Evolutionary conservation across 2,329 filamentous ascomycete genomes (phyloP), one percentile per base, ranked within the genome.

Genomic region (Scytalidium sp.): DNA sequence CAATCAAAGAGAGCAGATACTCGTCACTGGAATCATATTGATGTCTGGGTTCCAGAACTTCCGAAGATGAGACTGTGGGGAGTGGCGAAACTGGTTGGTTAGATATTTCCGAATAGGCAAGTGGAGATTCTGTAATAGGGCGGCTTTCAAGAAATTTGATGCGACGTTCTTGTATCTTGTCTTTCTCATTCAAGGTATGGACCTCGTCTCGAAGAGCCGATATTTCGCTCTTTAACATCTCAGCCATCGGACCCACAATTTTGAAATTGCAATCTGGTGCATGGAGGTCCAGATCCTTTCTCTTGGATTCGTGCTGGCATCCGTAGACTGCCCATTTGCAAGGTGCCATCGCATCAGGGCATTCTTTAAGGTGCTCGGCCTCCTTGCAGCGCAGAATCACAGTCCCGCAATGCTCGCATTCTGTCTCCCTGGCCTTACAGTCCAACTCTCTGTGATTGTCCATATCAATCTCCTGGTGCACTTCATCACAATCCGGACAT

Each of bases 401-500:
- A 8, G 45, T 29, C 11, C 52, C 56, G 47, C 65, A 67, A 19
- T 60, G 51, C 15, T 57, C 52, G 49, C 65, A 67, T 2, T 51
- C 41, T 19, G 39, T 53, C 19, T 56, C 41, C 32, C 63, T 54
- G 49, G 75, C 69, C 3, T 65, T 64, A 45, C 77, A 85, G 19
- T 74, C 70, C 1, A 66, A 41, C 19, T 75, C 70, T 10, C 66
- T 62, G 49, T 84, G 81, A 3, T 70, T 64, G 5, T 73, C 70
- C 61, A 80, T 66, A 17, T 66, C 71, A 43, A 74, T 72, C 49
- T 78, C 70, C n/a, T 79, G 70, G 13, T 63, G 32, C 8, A 45
- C 58, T 19, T 70, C 64, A n/a, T 73, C 63, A 63, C 83, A 86
- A 56, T 79, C 75, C n/a, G 68, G 65, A 59, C 83, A 86, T 9